Percentiles rank a stretch among this genome's conserved stretches.
phyloP scores from a whole-genome alignment of 768 basidiomycete genomes.

The Cantharellus anzutake region DNA sequence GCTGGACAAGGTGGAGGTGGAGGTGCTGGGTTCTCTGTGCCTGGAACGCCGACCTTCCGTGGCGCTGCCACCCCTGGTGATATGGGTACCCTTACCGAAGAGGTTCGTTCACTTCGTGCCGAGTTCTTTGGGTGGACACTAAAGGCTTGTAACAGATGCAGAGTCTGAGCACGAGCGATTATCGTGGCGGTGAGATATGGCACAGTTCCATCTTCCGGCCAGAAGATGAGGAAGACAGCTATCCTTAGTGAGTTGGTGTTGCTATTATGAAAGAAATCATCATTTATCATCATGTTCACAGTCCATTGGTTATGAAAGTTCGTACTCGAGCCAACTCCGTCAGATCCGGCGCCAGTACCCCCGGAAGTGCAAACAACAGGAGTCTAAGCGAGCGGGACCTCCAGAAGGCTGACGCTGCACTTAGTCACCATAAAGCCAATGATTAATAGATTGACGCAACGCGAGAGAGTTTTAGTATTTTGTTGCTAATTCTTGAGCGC shows the following conservation, averaged over 20 bases:
- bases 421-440: constrained; percentile 18
- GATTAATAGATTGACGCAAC: background rate
- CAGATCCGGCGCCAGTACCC: constrained; percentile 58
- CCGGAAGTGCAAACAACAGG: constrained; percentile 61
- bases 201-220: constrained; percentile 17
- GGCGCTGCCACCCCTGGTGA: constrained; percentile 88
- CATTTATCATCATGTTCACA: constrained; percentile 14
- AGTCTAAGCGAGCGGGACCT: constrained; percentile 80
- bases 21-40: constrained; percentile 54
- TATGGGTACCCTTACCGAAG: constrained; percentile 75
- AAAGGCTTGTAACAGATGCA: constrained; percentile 48
- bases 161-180: constrained; percentile 68
- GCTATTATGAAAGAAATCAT: background rate
- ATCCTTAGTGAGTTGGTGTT: constrained; percentile 51
- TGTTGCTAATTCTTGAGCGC: too few relatives aligned
- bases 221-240: constrained; percentile 80
- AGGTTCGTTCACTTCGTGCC: constrained; percentile 25
- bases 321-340: constrained; percentile 68
- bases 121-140: background rate
- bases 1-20: constrained; percentile 46
- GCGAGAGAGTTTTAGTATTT: too few relatives aligned
- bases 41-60: constrained; percentile 71
- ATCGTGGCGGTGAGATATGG: constrained; percentile 44
- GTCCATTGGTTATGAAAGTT: constrained; percentile 80
- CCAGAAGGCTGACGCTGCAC: constrained; percentile 69